Evolutionary conservation across 2,329 filamentous ascomycete genomes (phyloP), one percentile per base, ranked within the genome.

Genomic region (Pezicula rhizophila): DNA sequence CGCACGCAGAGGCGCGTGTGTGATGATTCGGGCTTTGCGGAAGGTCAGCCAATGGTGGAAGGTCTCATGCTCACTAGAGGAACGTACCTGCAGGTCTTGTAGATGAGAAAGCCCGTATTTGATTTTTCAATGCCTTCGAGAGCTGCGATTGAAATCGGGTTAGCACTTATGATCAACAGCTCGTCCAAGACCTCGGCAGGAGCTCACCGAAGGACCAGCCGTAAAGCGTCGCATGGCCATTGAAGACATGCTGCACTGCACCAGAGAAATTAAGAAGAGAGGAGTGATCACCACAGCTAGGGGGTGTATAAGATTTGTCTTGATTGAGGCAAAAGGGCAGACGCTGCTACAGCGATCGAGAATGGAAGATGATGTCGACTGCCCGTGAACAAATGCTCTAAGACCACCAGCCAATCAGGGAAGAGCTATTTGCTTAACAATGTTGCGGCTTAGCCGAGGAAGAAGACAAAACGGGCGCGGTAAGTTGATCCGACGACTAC

Each of bases 1-100:
- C 50, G 92, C 93, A 69, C 90, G 85, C 58, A 97, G 78, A 59
- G 89, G 88, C 60, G 84, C 81, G 71, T 86, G 92, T 62, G 87
- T 84, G 68, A 95, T 87, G 68, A 97, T 88, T 69, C 86, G 84
- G 65, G 89, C 88, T 90, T 62, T 41, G 46, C 34, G 28, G 33
- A 46, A 11, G 8, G 48, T 64, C 41, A 61, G 55, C 52, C 31
- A 14, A 8, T 25, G 14, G 6, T 28, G 12, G 15, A 26, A 10
- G 37, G 39, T 15, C 42, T 41, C 25, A 17, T 44, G 35, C 46
- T 20, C 10, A 7, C 20, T 49, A 50, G 47, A 51, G 42, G 33
- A 50, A 46, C 82, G 65, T 81, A 89, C 86, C 84, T 63, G 82
- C 85, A 59, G 88, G 82, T 64, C 85, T 82, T 56, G 92, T 92